Evolutionary conservation across 768 basidiomycete genomes (phyloP).

Genomic region (Russula sp.): DNA sequence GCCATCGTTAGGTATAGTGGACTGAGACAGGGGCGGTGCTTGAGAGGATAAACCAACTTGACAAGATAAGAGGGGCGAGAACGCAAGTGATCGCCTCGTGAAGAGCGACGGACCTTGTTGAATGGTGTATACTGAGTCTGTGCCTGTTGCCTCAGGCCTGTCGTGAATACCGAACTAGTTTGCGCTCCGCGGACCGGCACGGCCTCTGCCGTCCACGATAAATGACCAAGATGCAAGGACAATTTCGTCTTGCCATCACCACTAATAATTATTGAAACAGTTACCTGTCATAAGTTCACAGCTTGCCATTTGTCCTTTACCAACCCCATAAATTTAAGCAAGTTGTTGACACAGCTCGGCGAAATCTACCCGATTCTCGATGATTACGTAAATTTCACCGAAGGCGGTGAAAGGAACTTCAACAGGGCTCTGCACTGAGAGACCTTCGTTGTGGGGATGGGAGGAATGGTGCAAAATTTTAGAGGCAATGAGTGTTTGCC

Average conservation of each 20-base stretch:
- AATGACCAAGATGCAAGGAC: neutral
- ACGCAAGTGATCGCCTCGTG: neutral
- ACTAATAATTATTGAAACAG: neutral
- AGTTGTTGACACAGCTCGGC: too few species aligned
- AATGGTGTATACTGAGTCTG: neutral
- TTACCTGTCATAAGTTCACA: neutral
- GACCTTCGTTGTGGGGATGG: neutral
- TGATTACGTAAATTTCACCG: neutral
- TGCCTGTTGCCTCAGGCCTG: neutral
- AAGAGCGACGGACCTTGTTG: neutral
- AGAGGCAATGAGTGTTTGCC: neutral
- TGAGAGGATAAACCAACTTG: neutral
- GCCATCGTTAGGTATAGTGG: too few species aligned
- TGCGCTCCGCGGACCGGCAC: neutral
- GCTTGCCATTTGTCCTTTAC: neutral
- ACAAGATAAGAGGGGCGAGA: neutral
- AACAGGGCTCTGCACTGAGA: neutral
- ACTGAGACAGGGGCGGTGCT: neutral
- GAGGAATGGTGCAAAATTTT: neutral
- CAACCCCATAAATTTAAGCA: too few species aligned
- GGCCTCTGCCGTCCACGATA: neutral
- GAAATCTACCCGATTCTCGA: neutral
- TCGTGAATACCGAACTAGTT: neutral
- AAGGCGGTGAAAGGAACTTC: neutral
- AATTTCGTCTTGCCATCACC: neutral